Conservation (phyloP, 768 basidiomycete genomes). For the Xanthoconium purpureum region DNA sequence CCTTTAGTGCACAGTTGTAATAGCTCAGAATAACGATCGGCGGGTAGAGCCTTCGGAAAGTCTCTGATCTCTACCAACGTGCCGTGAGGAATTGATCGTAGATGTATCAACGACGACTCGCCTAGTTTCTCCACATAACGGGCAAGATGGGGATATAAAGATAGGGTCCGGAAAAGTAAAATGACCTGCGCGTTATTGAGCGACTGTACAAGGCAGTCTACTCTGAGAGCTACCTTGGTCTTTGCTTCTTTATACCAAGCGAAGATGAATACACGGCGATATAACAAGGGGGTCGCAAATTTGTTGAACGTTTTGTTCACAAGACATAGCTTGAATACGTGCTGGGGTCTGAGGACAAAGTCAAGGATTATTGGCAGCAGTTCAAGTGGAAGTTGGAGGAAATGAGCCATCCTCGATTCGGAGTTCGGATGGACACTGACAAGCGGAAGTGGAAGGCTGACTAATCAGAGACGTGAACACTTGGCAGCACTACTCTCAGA, state of each 20-base stretch:
- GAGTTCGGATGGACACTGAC: neutral
- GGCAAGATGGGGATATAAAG: conserved; percentile 53
- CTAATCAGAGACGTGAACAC: conserved; percentile 16
- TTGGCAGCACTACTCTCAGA: too few relatives aligned
- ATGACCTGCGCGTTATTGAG: conserved; percentile 43
- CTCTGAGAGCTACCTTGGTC: conserved; percentile 41
- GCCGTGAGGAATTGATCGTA: neutral
- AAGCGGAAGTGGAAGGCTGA: conserved; percentile 21
- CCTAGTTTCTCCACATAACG: conserved; percentile 56
- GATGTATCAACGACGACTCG: conserved; percentile 28
- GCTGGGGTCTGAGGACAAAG: conserved; percentile 48
- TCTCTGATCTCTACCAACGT: conserved; percentile 59
- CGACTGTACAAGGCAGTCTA: neutral
- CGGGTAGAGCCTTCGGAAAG: conserved; percentile 55
- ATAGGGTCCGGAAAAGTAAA: conserved; percentile 60
- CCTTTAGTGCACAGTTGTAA: conserved; percentile 45
- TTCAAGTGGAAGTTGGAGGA: conserved; percentile 64
- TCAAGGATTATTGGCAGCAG: conserved; percentile 55
- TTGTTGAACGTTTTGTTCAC: conserved; percentile 55
- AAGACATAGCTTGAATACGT: conserved; percentile 51
- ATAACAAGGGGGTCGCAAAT: conserved; percentile 52
- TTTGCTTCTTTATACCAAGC: conserved; percentile 72
- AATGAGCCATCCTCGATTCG: conserved; percentile 32
- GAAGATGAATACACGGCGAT: conserved; percentile 58
- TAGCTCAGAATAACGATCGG: conserved; percentile 33